phyloP scores from a whole-genome alignment of 805 yeast species.

The Kuraishia ogatae region DNA sequence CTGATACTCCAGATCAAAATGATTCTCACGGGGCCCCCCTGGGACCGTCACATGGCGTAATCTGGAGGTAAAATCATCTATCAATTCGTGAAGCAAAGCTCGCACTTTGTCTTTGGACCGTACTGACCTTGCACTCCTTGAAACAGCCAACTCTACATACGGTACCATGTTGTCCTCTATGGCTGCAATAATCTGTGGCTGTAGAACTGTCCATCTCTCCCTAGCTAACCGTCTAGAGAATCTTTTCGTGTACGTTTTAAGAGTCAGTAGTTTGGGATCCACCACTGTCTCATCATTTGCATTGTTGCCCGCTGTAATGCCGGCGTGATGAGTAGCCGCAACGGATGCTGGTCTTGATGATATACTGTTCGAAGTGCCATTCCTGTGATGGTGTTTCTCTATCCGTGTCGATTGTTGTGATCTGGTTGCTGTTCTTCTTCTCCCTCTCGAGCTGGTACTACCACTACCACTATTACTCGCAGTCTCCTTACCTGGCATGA shows the following conservation, averaged over 20 bases:
- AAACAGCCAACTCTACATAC: slow-evolving; percentile 1
- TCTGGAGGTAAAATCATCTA: not conserved
- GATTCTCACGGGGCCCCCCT: not conserved
- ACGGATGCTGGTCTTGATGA: not conserved
- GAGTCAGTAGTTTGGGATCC: not conserved
- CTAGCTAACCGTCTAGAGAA: not conserved
- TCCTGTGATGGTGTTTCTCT: no score
- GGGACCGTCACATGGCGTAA: slow-evolving; percentile 1
- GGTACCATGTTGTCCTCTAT: not conserved
- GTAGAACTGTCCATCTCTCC: slow-evolving; percentile 1
- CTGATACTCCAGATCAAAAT: slow-evolving; percentile 1
- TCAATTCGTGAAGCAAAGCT: not conserved
- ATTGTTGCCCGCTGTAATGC: not conserved
- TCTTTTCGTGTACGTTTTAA: not conserved
- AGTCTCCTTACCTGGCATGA: no score
- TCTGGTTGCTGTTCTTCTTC: no score
- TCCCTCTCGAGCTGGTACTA: no score
- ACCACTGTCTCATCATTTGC: not conserved
- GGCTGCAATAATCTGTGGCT: not conserved
- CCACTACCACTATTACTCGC: no score
- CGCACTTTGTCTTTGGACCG: not conserved
- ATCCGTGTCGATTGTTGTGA: no score
- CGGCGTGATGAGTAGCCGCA: not conserved
- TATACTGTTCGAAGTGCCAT: no score
- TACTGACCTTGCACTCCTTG: not conserved